phyloP scores from a whole-genome alignment of 352 stramenopile genomes.

The Phytopythium boreale region DNA sequence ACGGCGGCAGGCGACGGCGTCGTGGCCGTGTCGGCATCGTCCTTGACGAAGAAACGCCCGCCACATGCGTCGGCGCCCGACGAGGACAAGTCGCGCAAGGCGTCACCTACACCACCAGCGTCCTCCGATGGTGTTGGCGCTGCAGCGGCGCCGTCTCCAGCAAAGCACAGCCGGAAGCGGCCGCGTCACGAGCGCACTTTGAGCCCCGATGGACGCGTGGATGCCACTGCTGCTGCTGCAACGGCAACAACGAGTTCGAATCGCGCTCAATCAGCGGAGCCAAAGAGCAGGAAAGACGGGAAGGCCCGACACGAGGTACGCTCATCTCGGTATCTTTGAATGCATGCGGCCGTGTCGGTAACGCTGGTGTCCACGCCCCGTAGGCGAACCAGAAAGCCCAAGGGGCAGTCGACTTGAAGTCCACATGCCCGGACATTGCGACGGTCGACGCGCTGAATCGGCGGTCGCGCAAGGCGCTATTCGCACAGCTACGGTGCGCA shows the following conservation, averaged over 20 bases:
- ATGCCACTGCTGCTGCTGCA: neutral
- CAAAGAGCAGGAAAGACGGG: neutral
- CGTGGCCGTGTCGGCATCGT: conserved; percentile 4
- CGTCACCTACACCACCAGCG: neutral
- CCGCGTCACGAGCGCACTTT: neutral
- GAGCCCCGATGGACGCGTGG: neutral
- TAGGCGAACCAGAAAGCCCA: too few species aligned
- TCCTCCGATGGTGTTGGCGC: neutral
- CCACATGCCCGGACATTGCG: neutral
- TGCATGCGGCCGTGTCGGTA: too few species aligned
- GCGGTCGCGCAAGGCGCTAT: neutral
- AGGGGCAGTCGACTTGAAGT: neutral
- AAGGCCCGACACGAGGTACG: neutral
- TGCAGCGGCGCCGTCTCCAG: neutral
- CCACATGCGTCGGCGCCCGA: neutral
- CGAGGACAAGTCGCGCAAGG: neutral
- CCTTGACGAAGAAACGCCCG: conserved; percentile 1
- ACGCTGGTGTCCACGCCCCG: too few species aligned
- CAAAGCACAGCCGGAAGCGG: neutral
- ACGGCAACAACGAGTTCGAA: neutral
- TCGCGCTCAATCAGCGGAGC: neutral
- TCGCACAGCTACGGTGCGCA: neutral
- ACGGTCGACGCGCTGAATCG: neutral
- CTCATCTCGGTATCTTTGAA: too few species aligned
- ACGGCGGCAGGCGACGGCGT: neutral